Base-by-base conservation (phyloP, 148 eudicot species). In the Rhododendron henanense region DNA sequence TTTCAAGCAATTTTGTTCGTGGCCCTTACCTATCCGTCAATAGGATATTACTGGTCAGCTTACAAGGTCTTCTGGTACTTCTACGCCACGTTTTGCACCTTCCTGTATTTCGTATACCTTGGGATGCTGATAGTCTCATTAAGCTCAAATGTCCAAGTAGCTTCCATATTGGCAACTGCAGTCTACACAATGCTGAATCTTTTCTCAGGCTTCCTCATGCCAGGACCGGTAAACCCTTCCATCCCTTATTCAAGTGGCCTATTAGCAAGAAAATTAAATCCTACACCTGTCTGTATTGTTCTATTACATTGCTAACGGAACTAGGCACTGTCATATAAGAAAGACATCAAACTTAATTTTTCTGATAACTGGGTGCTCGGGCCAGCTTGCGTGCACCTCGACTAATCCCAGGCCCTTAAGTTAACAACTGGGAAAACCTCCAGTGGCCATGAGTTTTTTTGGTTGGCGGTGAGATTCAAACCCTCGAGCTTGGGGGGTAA, bases 121-220 rank as follows among this genome's bases (percentile, higher is more conserved):
- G 89, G 87, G 69, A 91, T 91, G 92, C 85, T 91, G 76, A 74
- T 87, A 14, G 85, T 88, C 57, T 85, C 90, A 31, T 65, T 89
- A 13, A 89, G 85, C 78, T 87, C 92, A 63, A 89, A 83, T 82
- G 57, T 74, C 47, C 85, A 82, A 83, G 83, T 91, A 2, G 90
- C 90, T 83, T 57, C 87, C 50, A 81, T 86, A 48, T 57, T 91
- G 63, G 86, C 88, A 73, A 55, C 83, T 8, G 87, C 86, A 50
- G 28, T 74, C 59, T 89, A 89, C 80, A 84, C 86, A 35, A 61
- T 91, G 23, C 69, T 88, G 84, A 89, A 57, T 81, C 84, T 91
- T 39, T 91, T 91, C 90, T 69, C 91, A 11, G 92, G 92, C n/a
- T 89, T 86, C 81, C 82, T 91, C 59, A 86, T 91, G n/a, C 92